phyloP scores from a whole-genome alignment of 1,284 basidiomycete species.

The Melanopsichium pennsylvanicum region DNA sequence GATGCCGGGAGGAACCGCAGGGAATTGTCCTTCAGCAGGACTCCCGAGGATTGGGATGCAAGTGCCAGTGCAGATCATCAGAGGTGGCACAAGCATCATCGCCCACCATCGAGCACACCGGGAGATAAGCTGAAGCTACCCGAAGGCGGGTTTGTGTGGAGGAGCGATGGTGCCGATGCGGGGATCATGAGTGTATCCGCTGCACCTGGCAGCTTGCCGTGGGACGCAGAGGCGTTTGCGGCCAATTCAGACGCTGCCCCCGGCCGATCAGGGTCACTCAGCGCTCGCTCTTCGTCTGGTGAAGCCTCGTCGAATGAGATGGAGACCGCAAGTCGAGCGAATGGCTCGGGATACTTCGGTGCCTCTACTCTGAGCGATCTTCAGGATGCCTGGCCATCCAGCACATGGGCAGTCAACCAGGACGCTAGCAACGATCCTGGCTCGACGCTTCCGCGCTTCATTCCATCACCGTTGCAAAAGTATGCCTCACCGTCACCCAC shows the following conservation, averaged over 20 bases:
- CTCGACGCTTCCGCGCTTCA: constrained; percentile 32
- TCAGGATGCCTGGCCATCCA: constrained; percentile 43
- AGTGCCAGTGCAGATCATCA: constrained; percentile 39
- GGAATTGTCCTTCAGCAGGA: constrained; percentile 11
- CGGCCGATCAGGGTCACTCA: constrained; percentile 14
- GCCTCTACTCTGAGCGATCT: constrained; percentile 39
- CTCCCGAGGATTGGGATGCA: constrained; percentile 33
- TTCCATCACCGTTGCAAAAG: constrained; percentile 37
- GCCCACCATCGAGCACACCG: constrained; percentile 29
- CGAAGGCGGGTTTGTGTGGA: constrained; percentile 53
- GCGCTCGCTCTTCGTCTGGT: constrained; percentile 24
- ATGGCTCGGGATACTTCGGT: constrained; percentile 18
- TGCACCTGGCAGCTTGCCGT: constrained; percentile 23
- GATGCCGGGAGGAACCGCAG: constrained; percentile 13
- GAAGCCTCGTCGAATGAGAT: constrained; percentile 35
- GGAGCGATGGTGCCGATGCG: constrained; percentile 39
- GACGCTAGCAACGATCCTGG: constrained; percentile 22
- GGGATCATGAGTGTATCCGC: constrained; percentile 23
- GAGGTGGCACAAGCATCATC: constrained; percentile 53
- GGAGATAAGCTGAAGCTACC: constrained; percentile 43
- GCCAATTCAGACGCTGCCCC: constrained; percentile 23
- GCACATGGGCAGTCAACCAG: constrained; percentile 40
- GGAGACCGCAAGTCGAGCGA: constrained; percentile 14
- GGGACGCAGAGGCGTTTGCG: constrained; percentile 39
- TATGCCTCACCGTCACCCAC: constrained; percentile 27